Base-by-base conservation (phyloP, 306 rosid genomes). In the Sphenostylis stenocarpa region DNA sequence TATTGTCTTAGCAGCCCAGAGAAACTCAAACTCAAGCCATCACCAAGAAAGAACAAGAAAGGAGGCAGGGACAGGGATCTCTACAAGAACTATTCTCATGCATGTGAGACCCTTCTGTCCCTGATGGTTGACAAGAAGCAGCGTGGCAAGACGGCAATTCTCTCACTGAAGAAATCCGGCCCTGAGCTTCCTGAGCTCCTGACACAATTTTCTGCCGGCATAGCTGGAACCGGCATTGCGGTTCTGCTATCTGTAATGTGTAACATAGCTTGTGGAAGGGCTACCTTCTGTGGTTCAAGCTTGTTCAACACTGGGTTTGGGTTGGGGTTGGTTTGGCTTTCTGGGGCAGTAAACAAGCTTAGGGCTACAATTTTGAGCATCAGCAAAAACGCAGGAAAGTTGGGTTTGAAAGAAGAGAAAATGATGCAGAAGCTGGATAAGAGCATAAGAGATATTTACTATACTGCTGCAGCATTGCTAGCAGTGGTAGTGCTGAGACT, bases 201-300 rank as follows among this genome's bases (percentile, higher is more conserved):
- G 67, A 83, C 88, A 36, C 90, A 86, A 74, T 77, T 91, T 77
- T 89, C 97, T 64, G 93, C 87, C 14, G 81, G 93, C 70, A 87
- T 94, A 10, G 96, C 94, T 9, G 98, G 98, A 76, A 89, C 97
- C 4, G 97, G 96, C 43, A 52, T 94, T 19, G 95, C 93, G 3
- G 88, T 94, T 52, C 86, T 94, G 45, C 78, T 94, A 84, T 86
- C 94, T 21, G 89, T 91, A 3, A 39, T 83, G 67, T 79, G 79
- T 63, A 84, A 90, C 48, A 49, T 89, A 45, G 89, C 91, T 65
- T 84, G 82, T 41, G 94, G 91, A 63, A 90, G 88, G 64, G 82
- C 75, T 34, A 83, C 88, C 62, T 56, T 94, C 20, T 84, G 90
- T 82, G 69, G 90, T n/a, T 82, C 90, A 9, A 85, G 73, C 72